A percentile compares a stretch with the other conserved stretches of the same genome.
Evolutionary conservation across 495 filamentous ascomycete genomes (phyloP).

Genomic region (Neurospora sp.): DNA sequence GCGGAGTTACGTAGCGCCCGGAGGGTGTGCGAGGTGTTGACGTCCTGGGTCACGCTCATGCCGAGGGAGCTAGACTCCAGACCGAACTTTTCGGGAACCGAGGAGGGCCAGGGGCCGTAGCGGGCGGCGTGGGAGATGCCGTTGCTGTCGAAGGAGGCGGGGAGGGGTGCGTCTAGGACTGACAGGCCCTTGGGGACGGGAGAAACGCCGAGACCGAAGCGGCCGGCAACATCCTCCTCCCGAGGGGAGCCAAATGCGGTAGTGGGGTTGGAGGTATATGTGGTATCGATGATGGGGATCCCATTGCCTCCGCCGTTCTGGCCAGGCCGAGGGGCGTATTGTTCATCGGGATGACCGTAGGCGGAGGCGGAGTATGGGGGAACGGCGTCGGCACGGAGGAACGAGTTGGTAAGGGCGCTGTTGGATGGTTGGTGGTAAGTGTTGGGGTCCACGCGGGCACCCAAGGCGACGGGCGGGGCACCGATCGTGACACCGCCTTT

Average conservation of each 20-base stretch:
- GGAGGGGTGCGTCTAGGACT: conserved; percentile 87
- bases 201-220: conserved; percentile 61
- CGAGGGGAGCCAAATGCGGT: conserved; percentile 84
- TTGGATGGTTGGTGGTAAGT: conserved; percentile 44
- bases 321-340: conserved; percentile 31
- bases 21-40: conserved; percentile 60
- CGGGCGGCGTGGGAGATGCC: conserved; percentile 86
- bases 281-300: conserved; percentile 72
- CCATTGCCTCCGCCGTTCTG: conserved; percentile 39
- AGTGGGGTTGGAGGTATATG: conserved; percentile 61
- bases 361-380: conserved; percentile 27
- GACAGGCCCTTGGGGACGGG: conserved; percentile 60
- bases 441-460: conserved; percentile 59
- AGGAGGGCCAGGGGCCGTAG: conserved; percentile 84
- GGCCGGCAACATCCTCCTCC: conserved; percentile 47
- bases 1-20: conserved; percentile 75
- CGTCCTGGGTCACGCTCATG: conserved; percentile 43
- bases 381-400: conserved; percentile 58
- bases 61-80: conserved; percentile 82
- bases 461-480: conserved; percentile 46
- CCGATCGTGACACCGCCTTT: conserved; percentile 44
- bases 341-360: conserved; percentile 34
- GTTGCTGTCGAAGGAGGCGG: conserved; percentile 93
- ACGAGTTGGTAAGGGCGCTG: conserved; percentile 73
- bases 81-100: conserved; percentile 86